phyloP scores from a whole-genome alignment of 768 basidiomycete species.

The Pulveroboletus sp. region DNA sequence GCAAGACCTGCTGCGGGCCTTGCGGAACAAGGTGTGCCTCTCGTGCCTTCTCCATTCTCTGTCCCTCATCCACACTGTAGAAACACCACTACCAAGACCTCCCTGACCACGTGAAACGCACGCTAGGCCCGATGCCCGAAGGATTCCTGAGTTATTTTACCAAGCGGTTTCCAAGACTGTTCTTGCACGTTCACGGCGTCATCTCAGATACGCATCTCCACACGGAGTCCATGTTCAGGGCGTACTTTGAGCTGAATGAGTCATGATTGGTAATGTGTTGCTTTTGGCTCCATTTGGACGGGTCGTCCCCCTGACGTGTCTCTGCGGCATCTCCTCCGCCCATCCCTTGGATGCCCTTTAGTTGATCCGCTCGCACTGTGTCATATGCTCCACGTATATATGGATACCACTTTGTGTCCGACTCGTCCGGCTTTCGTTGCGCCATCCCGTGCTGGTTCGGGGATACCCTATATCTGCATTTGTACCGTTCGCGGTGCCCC shows the following conservation, averaged over 20 bases:
- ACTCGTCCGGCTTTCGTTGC: conserved; percentile 1
- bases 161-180: conserved; percentile 82
- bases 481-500: no score
- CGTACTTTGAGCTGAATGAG: conserved; percentile 78
- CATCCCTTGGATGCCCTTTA: neutral
- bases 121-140: conserved; percentile 87
- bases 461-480: neutral
- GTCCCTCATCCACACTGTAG: conserved; percentile 38
- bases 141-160: conserved; percentile 95
- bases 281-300: neutral
- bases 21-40: conserved; percentile 85
- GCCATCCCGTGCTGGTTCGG: neutral
- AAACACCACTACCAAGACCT: conserved; percentile 99
- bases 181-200: conserved; percentile 90
- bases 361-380: neutral
- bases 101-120: conserved; percentile 85
- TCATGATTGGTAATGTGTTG: conserved; percentile 18
- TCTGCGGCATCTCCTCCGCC: no score
- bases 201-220: conserved; percentile 69
- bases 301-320: no score
- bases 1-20: conserved; percentile 87
- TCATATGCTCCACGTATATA: conserved; percentile 8
- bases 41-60: neutral
- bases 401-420: conserved; percentile 8
- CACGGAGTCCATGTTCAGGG: conserved; percentile 86